These are phyloP conservation scores for Globisporangium spiculum DNA, from an alignment of 352 stramenopile species.

Conservation along the genomic window DNA sequence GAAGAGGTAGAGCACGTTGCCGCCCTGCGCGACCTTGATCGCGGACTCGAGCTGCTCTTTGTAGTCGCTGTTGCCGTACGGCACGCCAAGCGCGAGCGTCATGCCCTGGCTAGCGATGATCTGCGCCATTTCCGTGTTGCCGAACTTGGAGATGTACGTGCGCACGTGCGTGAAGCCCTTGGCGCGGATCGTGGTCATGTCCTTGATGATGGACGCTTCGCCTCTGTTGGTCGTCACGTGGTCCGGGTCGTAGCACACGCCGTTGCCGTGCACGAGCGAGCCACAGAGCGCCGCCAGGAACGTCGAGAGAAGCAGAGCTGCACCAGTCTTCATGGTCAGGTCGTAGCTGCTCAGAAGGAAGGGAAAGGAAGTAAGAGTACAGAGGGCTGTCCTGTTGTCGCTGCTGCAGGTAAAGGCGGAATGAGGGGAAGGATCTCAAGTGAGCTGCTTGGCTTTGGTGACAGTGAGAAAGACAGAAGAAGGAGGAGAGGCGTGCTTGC, in stretches of 20 bases:
- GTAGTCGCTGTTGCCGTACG: conserved; percentile 53
- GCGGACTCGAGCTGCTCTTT: conserved; percentile 39
- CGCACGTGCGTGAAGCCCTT: conserved; percentile 61
- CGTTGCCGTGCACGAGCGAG: conserved; percentile 42
- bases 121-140: conserved; percentile 44
- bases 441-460: not conserved
- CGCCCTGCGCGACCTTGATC: conserved; percentile 39
- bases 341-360: not conserved
- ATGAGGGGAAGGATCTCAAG: not conserved
- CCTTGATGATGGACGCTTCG: conserved; percentile 29
- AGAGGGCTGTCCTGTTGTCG: not conserved
- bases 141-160: conserved; percentile 71
- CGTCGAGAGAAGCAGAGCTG: conserved; percentile 14
- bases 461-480: not conserved
- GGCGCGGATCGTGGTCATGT: conserved; percentile 49
- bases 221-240: conserved; percentile 33
- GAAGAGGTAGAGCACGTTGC: conserved; percentile 56
- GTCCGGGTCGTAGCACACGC: conserved; percentile 72
- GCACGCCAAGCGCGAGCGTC: conserved; percentile 48
- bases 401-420: not conserved
- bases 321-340: conserved; percentile 18
- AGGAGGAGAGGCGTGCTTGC: not conserved
- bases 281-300: conserved; percentile 30
- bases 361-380: not conserved
- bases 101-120: conserved; percentile 55